Base-by-base conservation (phyloP, 768 basidiomycete genomes). In the Fistulinella prunicolor region DNA sequence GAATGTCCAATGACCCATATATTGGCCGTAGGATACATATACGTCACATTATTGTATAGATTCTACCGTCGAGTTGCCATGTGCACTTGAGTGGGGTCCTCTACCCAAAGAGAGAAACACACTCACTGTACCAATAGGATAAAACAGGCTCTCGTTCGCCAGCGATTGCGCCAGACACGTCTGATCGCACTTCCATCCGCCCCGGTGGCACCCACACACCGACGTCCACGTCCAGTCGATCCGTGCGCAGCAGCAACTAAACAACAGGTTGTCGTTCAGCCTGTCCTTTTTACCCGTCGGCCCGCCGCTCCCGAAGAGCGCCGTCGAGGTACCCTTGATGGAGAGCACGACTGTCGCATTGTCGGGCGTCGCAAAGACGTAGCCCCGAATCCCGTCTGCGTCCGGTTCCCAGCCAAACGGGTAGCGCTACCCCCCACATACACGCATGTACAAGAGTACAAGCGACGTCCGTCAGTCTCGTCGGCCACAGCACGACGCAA, bases 361-460 rank as follows among this genome's bases (percentile, higher is more conserved):
- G 65, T 90, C 85, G 1, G 77, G 73, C 1, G 82, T 85, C 17
- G 87, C 89, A 60, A 95, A 96, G 16, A 98, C 85, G 58, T 96
- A 87, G 0, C 95, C 95, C 7, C 94, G 79, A 48, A 97, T 83
- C 2, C 91, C 92, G 63, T 95, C 89, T 16, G 79, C 78, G 55
- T 89, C 86, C 9, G 84, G 82, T 59, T 92, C 87, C 94, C 94
- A 98, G 13, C 95, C 95, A 62, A 96, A 88, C 1, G 89, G 91
- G 58, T 85, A 80, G 9, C 35, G 34, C 47, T 60, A 35, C 17
- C 1, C 16, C 14, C 14, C 41, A n/a, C 32, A 34, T 16, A n/a
- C 10, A 28, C 6, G 26, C 26, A 6, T 6, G 26, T 10, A 28
- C 26, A 28, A 10, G 10, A 6, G 26, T 10, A 28, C 6, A 28